These are phyloP conservation scores for Tetrastigma voinierianum DNA, from an alignment of 164 flowering plant genomes.

Conservation along the genomic window DNA sequence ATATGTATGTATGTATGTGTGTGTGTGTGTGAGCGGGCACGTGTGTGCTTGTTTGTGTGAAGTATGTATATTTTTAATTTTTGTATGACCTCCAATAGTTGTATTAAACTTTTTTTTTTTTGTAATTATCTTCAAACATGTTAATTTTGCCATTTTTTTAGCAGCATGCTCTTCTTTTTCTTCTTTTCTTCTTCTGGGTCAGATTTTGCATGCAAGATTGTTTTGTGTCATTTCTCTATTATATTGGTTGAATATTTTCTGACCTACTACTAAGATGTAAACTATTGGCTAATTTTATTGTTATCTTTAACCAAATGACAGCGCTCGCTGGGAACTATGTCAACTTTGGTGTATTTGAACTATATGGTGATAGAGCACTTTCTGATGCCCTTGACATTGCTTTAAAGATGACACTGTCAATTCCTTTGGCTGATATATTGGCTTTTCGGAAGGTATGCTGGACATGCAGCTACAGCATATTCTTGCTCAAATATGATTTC, in stretches of 20 bases:
- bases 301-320: conserved; percentile 27
- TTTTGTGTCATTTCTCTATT: background rate
- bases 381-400: conserved; percentile 90
- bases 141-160: no score
- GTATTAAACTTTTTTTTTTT: no score
- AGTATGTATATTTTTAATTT: no score
- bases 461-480: background rate
- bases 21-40: no score
- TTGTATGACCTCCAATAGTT: no score
- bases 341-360: conserved; percentile 97
- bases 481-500: background rate
- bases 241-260: background rate
- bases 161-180: no score
- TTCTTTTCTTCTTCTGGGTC: no score
- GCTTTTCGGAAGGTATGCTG: conserved; percentile 78
- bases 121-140: no score
- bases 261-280: background rate
- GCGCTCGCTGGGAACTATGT: conserved; percentile 95
- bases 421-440: conserved; percentile 86
- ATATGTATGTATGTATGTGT: no score
- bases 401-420: conserved; percentile 80
- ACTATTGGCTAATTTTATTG: conserved; percentile 2
- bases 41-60: no score
- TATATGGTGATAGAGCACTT: conserved; percentile 97
- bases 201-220: no score